Base-by-base conservation (phyloP, 768 basidiomycete genomes). In the Trametes coccinea region DNA sequence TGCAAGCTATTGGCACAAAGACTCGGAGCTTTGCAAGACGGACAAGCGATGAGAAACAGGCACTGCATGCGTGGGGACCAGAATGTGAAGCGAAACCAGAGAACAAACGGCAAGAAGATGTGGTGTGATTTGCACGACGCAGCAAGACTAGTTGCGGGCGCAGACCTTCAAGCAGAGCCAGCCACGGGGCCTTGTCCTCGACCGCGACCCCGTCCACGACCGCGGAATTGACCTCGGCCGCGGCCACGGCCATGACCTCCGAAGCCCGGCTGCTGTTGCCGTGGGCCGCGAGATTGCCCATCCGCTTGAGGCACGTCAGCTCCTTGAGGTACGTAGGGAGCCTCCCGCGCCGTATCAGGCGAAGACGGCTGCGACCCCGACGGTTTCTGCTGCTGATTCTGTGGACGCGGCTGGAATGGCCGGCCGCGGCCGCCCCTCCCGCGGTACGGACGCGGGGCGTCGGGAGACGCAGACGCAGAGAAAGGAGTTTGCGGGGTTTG, bases 161-260 rank as follows among this genome's bases (percentile, higher is more conserved):
- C 8, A 17, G 14, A 4, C 30, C 5, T 10, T 34, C 45, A 48
- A 45, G 27, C 31, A 47, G 22, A 9, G 16, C 17, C 51, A 17
- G 16, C 48, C 27, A 17, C 37, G 9, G 51, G 45, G 14, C 44
- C 54, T 27, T 58, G 57, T 0, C 72, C 73, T 29, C 69, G 68
- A 8, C 74, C 72, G 46, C 70, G 66, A 30, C 74, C 73, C 34
- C 72, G 73, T 22, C 77, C 57, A 30, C 70, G 70, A 5, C 73
- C 72, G 53, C 69, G 68, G 51, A 72, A 72, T 45, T 69, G 70
- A 8, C 73, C 72, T 53, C 69, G 67, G 52, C 71, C 72, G 43
- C 70, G 73, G n/a, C 77, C 77, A 29, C 77, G 71, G 6, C 78
- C 78, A 31, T 77, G 72, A 10, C 80, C 78, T 40, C 80, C 49